These are phyloP conservation scores for Diaporthe helianthi DNA, from an alignment of 2,329 filamentous ascomycete species.

Conservation along the genomic window DNA sequence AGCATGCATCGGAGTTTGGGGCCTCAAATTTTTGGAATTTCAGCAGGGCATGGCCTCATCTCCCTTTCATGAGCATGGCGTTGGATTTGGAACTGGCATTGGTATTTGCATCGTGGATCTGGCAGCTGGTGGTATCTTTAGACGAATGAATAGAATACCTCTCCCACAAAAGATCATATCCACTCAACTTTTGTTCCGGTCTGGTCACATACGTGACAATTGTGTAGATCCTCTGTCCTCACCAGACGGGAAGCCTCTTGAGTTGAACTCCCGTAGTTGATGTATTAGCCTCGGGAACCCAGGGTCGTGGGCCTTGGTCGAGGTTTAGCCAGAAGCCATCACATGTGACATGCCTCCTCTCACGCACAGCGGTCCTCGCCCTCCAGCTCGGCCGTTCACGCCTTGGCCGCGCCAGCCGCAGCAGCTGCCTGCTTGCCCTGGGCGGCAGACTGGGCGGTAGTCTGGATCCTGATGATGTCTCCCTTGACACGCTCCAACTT, in stretches of 20 bases:
- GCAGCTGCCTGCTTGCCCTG: constrained; percentile 40
- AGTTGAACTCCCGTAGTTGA: no score
- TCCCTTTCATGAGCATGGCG: constrained; percentile 23
- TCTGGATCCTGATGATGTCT: constrained; percentile 65
- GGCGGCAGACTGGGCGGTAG: constrained; percentile 53
- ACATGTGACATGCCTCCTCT: not conserved
- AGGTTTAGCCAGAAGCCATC: not conserved
- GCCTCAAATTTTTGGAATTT: not conserved
- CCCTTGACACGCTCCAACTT: constrained; percentile 66
- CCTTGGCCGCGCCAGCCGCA: constrained; percentile 35
- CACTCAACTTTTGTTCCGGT: constrained; percentile 2
- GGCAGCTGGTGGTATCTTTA: not conserved
- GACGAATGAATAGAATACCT: constrained; percentile 26
- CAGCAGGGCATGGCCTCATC: constrained; percentile 17
- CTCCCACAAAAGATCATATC: constrained; percentile 33
- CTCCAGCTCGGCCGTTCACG: constrained; percentile 40
- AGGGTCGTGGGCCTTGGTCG: not conserved
- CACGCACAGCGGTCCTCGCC: constrained; percentile 42
- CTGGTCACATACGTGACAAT: not conserved
- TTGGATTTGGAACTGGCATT: not conserved
- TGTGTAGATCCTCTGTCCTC: no score
- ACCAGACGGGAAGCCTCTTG: not conserved
- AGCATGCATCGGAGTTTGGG: not conserved
- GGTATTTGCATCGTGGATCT: constrained; percentile 3
- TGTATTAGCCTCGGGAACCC: not conserved